Evolutionary conservation across 306 rosid species (phyloP), one percentile per base, ranked within the genome.

Genomic region (Arachis stenosperma): DNA sequence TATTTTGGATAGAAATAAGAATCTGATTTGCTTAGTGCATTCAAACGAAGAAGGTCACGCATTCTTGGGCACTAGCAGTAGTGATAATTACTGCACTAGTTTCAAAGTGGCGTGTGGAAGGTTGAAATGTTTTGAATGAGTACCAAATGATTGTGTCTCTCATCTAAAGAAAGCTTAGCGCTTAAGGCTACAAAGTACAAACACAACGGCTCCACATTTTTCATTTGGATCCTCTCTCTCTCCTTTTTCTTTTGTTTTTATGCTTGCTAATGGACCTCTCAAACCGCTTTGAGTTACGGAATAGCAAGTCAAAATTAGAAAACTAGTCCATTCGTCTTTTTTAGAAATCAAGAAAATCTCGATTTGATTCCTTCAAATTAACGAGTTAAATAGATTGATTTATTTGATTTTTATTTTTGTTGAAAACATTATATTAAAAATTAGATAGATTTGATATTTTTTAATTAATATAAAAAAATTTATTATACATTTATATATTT

Each of bases 11-110:
- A 44, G 33, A 67, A 69, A 61, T 33, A 6, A 39, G 80, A 73
- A 84, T 81, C 82, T 78, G 65, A 68, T 57, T 82, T 78, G 33
- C 82, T 78, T 82, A 78, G 56, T 63, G 86, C 27, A 14, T 69
- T 67, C 57, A 71, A 33, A 33, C 37, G 0, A 33, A 33, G 37
- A 33, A 4, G 42, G 0, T 81, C 0, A 30, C 52, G 67, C 37
- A 54, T 52, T 53, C 3, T 61, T 58, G 48, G 12, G 76, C 85
- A 39, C 72, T 61, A 33, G 4, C 4, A 33, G 37, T 33, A 33
- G 37, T 33, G 4, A 33, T 33, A 57, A 12, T 75, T 11, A 58
- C 79, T 57, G 53, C 11, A 27, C 76, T n/a, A 53, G 47, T 48
- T 76, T 76, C 44, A 76, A 61, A 61, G 71, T 36, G 10, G 47